These are phyloP conservation scores for Yarrowia keelungensis DNA, from an alignment of 805 yeast genomes.

Conservation along the genomic window DNA sequence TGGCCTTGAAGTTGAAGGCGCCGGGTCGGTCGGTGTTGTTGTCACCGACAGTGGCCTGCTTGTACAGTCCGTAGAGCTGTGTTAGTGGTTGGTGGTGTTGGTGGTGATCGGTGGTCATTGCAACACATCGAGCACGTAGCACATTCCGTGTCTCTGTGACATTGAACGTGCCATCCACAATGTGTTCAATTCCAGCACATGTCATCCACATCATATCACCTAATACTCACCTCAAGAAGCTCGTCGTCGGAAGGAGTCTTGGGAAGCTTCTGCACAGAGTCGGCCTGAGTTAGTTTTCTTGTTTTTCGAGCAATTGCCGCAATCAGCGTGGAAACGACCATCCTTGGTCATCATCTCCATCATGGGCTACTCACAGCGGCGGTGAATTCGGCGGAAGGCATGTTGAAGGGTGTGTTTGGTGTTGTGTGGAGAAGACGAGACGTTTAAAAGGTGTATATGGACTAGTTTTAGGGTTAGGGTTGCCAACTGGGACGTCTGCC, in stretches of 20 bases:
- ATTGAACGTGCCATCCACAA: too few species aligned
- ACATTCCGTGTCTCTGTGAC: too few species aligned
- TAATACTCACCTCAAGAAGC: slow-evolving; percentile 60
- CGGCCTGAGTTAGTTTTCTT: slow-evolving; percentile 60
- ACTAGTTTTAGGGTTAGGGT: slow-evolving; percentile 20
- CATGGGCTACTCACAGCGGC: slow-evolving; percentile 46
- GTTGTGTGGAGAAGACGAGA: slow-evolving; percentile 15
- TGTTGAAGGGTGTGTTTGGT: slow-evolving; percentile 39
- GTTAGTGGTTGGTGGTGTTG: neutral
- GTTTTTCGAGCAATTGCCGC: neutral
- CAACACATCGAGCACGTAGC: neutral
- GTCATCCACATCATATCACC: neutral
- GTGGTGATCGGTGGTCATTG: neutral
- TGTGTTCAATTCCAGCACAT: too few species aligned
- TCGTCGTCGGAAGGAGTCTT: slow-evolving; percentile 87
- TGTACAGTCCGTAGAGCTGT: slow-evolving; percentile 86
- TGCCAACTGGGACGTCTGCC: neutral
- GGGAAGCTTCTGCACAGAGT: slow-evolving; percentile 75
- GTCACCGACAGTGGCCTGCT: slow-evolving; percentile 98
- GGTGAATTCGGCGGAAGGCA: slow-evolving; percentile 53
- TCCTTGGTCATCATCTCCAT: too few species aligned
- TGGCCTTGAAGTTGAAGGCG: slow-evolving; percentile 88
- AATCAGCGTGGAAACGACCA: too few species aligned
- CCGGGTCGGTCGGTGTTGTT: slow-evolving; percentile 88
- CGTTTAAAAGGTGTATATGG: slow-evolving; percentile 2